Evolutionary conservation across 371 early-diverging fungal genomes (phyloP), one percentile per base, ranked within the genome.

Genomic region (Lichtheimia ramosa): DNA sequence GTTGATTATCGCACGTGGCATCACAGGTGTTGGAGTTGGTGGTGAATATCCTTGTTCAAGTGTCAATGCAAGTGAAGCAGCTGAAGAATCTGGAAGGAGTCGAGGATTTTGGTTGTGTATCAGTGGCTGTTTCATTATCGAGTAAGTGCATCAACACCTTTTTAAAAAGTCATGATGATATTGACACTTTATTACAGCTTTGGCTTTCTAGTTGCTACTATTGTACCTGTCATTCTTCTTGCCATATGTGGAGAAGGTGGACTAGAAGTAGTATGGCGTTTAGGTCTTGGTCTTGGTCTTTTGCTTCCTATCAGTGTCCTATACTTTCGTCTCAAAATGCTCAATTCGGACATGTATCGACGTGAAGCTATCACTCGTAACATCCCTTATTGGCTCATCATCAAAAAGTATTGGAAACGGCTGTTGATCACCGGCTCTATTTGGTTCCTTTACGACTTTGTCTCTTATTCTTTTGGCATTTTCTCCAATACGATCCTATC

Each of bases 381-480:
- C 21, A 79, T 82, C 0, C 85, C 84, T 6, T 85, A 84, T 40
- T 12, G 61, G n/a, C 63, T 85, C 25, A 81, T 81, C 64, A 56
- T 84, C 64, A 74, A 74, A 51, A 71, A 76, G 85, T 34, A 34
- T 34, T 34, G 34, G 86, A 73, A 73, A 23, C 68, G 73, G 24
- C 74, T 85, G 8, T 58, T 83, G 18, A 70, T 79, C 40, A 80
- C 83, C 10, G 78, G 78, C 28, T 83, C 81, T 23, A 73, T 76
- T 56, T 85, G 85, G 85, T 85, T 85, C 73, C 68, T 85, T 56
- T 85, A 85, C 65, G 84, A 85, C 65, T 82, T 81, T 34, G 73
- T 83, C 54, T 68, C 77, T 0, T 83, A 82, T 51, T 75, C 82
- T 3, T 74, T 77, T 46, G 84, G 85, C 23, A 82, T 83, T 64